These are phyloP conservation scores for Globisporangium spinosum DNA, from an alignment of 352 stramenopile species.

Conservation along the genomic window DNA sequence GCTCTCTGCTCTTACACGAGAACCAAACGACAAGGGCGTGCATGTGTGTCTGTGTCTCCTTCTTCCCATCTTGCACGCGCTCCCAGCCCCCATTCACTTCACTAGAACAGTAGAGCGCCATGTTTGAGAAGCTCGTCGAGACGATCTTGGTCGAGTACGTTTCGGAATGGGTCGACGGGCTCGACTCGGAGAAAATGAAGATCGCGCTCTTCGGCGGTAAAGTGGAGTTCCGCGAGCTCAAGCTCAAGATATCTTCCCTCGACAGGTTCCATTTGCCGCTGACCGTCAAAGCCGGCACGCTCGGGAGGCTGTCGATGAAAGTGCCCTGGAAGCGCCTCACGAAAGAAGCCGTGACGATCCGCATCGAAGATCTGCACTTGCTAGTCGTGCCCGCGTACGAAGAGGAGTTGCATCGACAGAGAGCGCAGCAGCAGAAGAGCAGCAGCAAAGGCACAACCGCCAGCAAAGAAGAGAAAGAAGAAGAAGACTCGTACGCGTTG, in stretches of 20 bases:
- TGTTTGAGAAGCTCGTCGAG: conserved; percentile 87
- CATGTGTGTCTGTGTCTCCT: background rate
- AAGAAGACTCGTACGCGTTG: conserved; percentile 54
- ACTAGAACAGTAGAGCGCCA: conserved; percentile 15
- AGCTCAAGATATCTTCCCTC: conserved; percentile 60
- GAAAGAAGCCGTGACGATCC: conserved; percentile 70
- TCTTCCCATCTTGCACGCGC: background rate
- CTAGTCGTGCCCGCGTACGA: conserved; percentile 67
- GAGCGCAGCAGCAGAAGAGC: conserved; percentile 15
- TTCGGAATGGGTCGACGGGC: conserved; percentile 79
- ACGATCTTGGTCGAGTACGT: conserved; percentile 85
- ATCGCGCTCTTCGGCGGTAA: conserved; percentile 79
- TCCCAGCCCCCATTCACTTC: background rate
- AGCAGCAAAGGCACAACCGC: background rate
- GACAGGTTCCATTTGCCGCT: conserved; percentile 80
- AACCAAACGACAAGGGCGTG: background rate
- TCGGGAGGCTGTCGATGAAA: conserved; percentile 71
- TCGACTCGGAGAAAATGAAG: conserved; percentile 88
- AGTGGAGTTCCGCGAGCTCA: conserved; percentile 76
- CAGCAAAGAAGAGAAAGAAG: conserved; percentile 22
- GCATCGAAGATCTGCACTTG: conserved; percentile 73
- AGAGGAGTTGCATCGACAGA: conserved; percentile 41
- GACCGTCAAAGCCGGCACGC: conserved; percentile 64
- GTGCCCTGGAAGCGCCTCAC: conserved; percentile 84
- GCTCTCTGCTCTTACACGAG: background rate